Evolutionary conservation across 2,329 filamentous ascomycete genomes (phyloP), one percentile per base, ranked within the genome.

Genomic region (Alternaria angustiovoidea): DNA sequence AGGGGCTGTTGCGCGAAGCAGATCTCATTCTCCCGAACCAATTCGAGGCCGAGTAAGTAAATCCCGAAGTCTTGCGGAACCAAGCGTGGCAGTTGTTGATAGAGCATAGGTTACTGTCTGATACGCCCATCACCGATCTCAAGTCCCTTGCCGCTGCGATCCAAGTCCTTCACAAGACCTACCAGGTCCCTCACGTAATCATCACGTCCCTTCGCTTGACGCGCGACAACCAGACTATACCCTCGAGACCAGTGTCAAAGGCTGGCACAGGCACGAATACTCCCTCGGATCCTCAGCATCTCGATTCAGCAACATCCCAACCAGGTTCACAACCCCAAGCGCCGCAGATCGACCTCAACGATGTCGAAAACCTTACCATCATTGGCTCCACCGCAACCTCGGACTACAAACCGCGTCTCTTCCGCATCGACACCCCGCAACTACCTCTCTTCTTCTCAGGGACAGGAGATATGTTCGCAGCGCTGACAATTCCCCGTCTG

Each of bases 391-490:
- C 89, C 18, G 89, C 89, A 74, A 89, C 86, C 2, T 83, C 83
- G 1, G 80, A 84, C 54, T 86, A 88, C 65, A 84, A 83, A 42
- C 88, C 94, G 0, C 89, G 95, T n/a, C 85, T 94, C 53, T 99
- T 98, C 84, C 89, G 90, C 72, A 89, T 98, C 72, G 88, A 91
- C 57, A 92, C 97, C 57, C 93, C 94, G 0, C 87, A 90, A 28
- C 89, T 97, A 61, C 91, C 97, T 75, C 92, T 93, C 80, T 97
- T 95, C 84, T 99, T 98, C 80, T 93, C 91, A 70, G 95, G 95
- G 41, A 98, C 96, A 0, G 95, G 95, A 47, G 95, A 99, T 81
- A 97, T 99, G 94, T 98, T 99, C 75, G 94, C 93, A 30, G 94
- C 94, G 7, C 85, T 99, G 46, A 93, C 93, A 75, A 88, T 97